Evolutionary conservation across 768 basidiomycete species (phyloP).

Genomic region (Suillus clintonianus): DNA sequence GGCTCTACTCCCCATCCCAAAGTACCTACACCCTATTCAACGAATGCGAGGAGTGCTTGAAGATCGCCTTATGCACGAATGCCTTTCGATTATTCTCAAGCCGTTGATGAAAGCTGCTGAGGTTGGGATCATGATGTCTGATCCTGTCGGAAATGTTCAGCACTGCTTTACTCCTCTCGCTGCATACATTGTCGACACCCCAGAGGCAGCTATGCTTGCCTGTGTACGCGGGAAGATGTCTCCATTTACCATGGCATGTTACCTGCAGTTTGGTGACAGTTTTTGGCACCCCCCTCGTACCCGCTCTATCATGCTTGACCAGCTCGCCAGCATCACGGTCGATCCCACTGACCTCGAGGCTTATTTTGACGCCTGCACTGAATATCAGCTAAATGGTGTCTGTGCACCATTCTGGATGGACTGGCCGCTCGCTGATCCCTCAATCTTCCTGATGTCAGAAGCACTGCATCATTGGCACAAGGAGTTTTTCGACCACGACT

Average conservation of each 20-base stretch:
- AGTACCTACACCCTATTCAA: slow-evolving; percentile 19
- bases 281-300: slow-evolving; percentile 27
- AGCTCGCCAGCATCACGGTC: slow-evolving; percentile 24
- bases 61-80: slow-evolving; percentile 24
- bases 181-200: slow-evolving; percentile 23
- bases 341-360: slow-evolving; percentile 7
- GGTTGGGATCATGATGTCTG: slow-evolving; percentile 16
- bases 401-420: slow-evolving; percentile 36
- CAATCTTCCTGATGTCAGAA: slow-evolving; percentile 37
- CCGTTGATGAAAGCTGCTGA: slow-evolving; percentile 19
- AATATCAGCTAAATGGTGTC: slow-evolving; percentile 9
- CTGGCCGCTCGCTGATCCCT: slow-evolving; percentile 36
- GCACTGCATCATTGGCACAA: slow-evolving; percentile 43
- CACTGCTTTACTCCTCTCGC: slow-evolving; percentile 24
- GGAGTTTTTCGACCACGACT: slow-evolving; percentile 27
- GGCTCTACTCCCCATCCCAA: slow-evolving; percentile 30
- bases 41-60: slow-evolving; percentile 25
- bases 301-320: slow-evolving; percentile 29
- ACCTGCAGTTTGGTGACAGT: slow-evolving; percentile 33
- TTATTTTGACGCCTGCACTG: neutral
- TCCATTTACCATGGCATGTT: slow-evolving; percentile 29
- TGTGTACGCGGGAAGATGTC: slow-evolving; percentile 26
- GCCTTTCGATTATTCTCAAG: slow-evolving; percentile 15
- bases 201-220: slow-evolving; percentile 9
- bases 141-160: slow-evolving; percentile 18